Evolutionary conservation across 2,329 filamentous ascomycete species (phyloP), one percentile per base, ranked within the genome.

Genomic region (Aphanocladium album): DNA sequence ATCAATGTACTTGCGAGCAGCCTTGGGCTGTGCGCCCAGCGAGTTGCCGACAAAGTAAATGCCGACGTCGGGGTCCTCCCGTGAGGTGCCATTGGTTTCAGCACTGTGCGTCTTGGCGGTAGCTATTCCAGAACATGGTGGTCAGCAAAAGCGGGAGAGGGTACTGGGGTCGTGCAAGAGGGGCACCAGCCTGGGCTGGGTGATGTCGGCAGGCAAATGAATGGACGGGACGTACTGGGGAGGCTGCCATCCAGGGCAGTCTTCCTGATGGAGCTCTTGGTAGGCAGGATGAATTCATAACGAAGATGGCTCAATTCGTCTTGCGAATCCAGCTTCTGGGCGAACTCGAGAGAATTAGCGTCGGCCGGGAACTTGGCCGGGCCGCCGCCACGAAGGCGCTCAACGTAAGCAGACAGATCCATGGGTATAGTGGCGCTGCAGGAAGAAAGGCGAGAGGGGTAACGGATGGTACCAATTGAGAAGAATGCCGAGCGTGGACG

Each of bases 11-110:
- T 81, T 76, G 19, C 83, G 79, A 0, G 88, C 86, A 16, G 83
- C 82, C 63, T 83, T 85, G 49, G 93, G 91, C 72, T 96, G 92
- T 4, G 93, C 83, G 41, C 92, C 92, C 1, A 96, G 82, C 0
- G 91, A 96, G 77, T 96, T 96, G 60, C 93, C 93, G 66, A 91
- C 93, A 64, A 97, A 86, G 73, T 96, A 97, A 62, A 91, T 87
- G 62, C 73, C 72, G 61, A 70, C 68, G 51, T 73, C 66, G 6
- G 67, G 75, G n/a, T 78, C 69, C 1, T 73, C 69, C 16, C 68
- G 67, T 6, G 43, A 11, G 33, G 27, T 41, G 45, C 45, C 45
- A n/a, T 57, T 57, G 21, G 65, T 67, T 35, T 47, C 60, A 19
- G 66, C 57, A 37, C 68, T 65, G 52, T 73, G 72, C 49, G 62